Conservation (phyloP, 306 rosid species). For the Delonix regia region DNA sequence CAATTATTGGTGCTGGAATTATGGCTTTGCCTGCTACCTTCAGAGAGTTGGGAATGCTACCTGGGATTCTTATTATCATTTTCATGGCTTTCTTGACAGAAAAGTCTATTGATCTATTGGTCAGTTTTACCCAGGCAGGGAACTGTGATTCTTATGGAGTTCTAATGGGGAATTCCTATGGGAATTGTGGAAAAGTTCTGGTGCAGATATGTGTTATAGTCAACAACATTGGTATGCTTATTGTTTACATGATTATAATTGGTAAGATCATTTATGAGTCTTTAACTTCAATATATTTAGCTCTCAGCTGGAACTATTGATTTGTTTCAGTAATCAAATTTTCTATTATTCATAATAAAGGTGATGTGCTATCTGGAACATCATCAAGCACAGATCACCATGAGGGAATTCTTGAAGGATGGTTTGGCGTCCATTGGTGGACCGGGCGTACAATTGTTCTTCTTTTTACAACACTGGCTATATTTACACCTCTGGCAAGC, state of each 20-base stretch:
- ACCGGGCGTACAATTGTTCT: conserved; percentile 67
- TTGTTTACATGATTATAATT: conserved; percentile 85
- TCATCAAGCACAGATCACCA: conserved; percentile 77
- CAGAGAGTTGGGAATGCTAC: conserved; percentile 75
- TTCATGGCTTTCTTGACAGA: conserved; percentile 72
- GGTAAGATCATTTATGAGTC: conserved; percentile 47
- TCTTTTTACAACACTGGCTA: conserved; percentile 54
- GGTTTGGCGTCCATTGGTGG: conserved; percentile 95
- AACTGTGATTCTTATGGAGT: conserved; percentile 69
- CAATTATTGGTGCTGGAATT: conserved; percentile 89
- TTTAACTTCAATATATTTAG: background rate
- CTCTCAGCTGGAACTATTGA: conserved; percentile 3
- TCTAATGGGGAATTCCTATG: conserved; percentile 75
- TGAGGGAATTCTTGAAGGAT: conserved; percentile 78
- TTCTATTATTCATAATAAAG: conserved; percentile 50
- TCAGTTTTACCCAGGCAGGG: conserved; percentile 72
- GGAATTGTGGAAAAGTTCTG: conserved; percentile 67
- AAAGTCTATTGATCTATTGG: conserved; percentile 69
- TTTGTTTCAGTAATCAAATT: conserved; percentile 38
- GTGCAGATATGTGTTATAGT: conserved; percentile 61
- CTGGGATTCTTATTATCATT: conserved; percentile 70
- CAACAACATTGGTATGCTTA: conserved; percentile 72
- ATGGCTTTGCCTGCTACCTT: conserved; percentile 90
- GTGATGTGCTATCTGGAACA: conserved; percentile 94
- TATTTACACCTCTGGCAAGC: conserved; percentile 76